Base-by-base conservation (phyloP, 352 stramenopile genomes). In the Pythium sukuiense region DNA sequence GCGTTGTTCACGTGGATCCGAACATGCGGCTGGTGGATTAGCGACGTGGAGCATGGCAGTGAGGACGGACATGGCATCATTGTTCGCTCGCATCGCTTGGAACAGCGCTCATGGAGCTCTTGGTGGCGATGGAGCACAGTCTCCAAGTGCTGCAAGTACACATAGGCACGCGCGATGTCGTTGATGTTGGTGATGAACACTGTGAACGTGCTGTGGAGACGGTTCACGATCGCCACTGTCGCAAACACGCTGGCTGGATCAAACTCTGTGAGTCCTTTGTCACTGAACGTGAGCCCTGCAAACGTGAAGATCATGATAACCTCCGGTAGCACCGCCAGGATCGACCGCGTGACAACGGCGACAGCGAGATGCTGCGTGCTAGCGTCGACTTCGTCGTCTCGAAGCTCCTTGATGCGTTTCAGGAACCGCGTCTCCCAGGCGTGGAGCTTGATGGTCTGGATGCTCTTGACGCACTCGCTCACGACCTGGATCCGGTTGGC, bases 401-500 rank as follows among this genome's bases (percentile, higher is more conserved):
- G 65, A 6, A 64, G 48, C 8, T 20, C 14, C 26, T 41, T 52
- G 24, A 72, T 60, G 20, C 59, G 58, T 12, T 16, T 11, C 12
- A 72, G n/a, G 11, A 71, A 60, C 11, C 65, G 52, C 13, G 30
- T 60, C 30, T 72, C 59, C 65, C 65, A 72, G 5, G 65, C 65
- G 46, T 72, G 61, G 20, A 72, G 43, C 65, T 72, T 72, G 46
- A 72, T 72, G 46, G 59, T 67, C 37, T 72, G 65, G 59, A 72
- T 72, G n/a, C 59, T 67, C 30, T 64, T 67, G 53, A 72, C 48
- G 35, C 65, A 67, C 52, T 72, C 65, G 54, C 55, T 67, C 18
- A 72, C 59, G 30, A 72, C 46, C 24, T 59, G 65, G 41, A 72
- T 67, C 5, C 59, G 65, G 43, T 49, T 50, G 12, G 59, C 65